These are phyloP conservation scores for Aspergillus indologenus DNA, from an alignment of 495 filamentous ascomycete species.

Conservation along the genomic window DNA sequence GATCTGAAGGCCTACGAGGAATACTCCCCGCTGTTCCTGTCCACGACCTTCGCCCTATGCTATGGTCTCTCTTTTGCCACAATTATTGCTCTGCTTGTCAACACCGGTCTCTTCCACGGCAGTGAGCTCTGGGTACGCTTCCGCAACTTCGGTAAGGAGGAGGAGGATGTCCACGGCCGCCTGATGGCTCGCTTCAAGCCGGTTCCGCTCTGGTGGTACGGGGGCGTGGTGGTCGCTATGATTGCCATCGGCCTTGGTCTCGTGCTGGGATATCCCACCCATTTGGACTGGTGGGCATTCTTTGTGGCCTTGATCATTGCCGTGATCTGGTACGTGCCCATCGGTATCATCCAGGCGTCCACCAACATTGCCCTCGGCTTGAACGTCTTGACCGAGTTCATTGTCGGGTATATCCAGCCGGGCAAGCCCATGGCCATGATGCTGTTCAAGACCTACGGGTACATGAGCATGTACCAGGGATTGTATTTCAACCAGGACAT, in stretches of 20 bases:
- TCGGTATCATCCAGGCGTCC: constrained; percentile 52
- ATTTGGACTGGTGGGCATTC: constrained; percentile 52
- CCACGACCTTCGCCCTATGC: constrained; percentile 55
- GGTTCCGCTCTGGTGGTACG: constrained; percentile 65
- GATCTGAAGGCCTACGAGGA: constrained; percentile 49
- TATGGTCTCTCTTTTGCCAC: constrained; percentile 62
- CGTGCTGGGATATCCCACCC: constrained; percentile 49
- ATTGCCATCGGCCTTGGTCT: constrained; percentile 52
- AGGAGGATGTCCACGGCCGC: constrained; percentile 63
- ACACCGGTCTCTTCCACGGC: constrained; percentile 55
- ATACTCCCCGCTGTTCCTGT: constrained; percentile 62
- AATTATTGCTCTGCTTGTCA: constrained; percentile 53
- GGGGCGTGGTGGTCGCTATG: constrained; percentile 43
- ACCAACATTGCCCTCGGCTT: constrained; percentile 54
- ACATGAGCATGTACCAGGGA: constrained; percentile 56
- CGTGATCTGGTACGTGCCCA: constrained; percentile 49
- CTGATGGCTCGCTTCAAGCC: constrained; percentile 59
- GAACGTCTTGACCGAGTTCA: constrained; percentile 61
- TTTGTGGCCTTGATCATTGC: constrained; percentile 51
- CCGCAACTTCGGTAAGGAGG: constrained; percentile 48
- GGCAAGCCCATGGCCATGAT: constrained; percentile 62
- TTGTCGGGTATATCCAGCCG: constrained; percentile 62
- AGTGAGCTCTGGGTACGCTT: constrained; percentile 52
- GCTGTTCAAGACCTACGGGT: constrained; percentile 63
- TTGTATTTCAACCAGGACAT: constrained; percentile 51